Conservation (phyloP, 2,329 filamentous ascomycete genomes). For the Penicillium sp. region DNA sequence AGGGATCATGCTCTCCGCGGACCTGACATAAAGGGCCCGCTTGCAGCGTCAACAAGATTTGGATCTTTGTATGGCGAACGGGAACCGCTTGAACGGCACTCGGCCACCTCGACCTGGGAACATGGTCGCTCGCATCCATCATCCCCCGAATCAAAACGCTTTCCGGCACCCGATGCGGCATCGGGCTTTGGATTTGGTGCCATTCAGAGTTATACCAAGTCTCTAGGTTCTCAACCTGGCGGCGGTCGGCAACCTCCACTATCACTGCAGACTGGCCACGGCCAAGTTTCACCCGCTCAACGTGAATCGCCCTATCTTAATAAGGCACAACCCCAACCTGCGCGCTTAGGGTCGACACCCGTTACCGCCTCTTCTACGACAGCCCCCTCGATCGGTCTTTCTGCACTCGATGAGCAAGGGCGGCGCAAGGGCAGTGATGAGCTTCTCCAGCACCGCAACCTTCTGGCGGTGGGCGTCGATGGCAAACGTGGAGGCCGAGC, state of each 20-base stretch:
- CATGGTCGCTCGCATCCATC: constrained; percentile 39
- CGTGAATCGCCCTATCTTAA: constrained; percentile 38
- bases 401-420: constrained; percentile 39
- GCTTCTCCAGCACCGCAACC: constrained; percentile 63
- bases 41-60: constrained; percentile 31
- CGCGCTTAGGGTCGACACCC: constrained; percentile 38
- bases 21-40: constrained; percentile 32
- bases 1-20: constrained; percentile 36
- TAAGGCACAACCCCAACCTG: constrained; percentile 37
- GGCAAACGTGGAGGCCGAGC: constrained; percentile 79
- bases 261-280: constrained; percentile 38
- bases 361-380: constrained; percentile 25
- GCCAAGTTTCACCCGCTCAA: constrained; percentile 36
- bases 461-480: constrained; percentile 73
- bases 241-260: constrained; percentile 35
- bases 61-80: constrained; percentile 37
- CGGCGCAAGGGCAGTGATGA: constrained; percentile 55
- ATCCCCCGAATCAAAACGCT: constrained; percentile 43
- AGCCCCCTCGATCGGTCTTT: constrained; percentile 29
- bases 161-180: constrained; percentile 33
- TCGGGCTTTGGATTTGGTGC: constrained; percentile 43
- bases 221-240: constrained; percentile 42
- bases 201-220: constrained; percentile 46
- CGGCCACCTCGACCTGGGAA: constrained; percentile 38
- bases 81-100: constrained; percentile 33